Evolutionary conservation across 805 yeast genomes (phyloP).

Genomic region (Metschnikowia sp.): DNA sequence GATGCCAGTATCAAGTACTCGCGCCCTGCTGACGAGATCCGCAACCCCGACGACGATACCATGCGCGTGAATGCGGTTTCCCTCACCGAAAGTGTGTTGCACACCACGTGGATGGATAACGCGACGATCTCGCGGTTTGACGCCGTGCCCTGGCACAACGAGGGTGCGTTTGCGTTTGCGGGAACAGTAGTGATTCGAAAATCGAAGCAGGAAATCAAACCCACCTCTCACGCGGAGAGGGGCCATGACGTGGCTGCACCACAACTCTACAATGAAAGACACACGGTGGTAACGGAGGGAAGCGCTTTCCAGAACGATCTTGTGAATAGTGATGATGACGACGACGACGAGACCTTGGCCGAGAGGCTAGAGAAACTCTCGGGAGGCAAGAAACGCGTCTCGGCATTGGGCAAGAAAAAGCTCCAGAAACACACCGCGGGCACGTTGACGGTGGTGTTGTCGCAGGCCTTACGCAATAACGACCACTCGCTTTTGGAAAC

Average conservation of each 20-base stretch:
- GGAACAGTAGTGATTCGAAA: conserved; percentile 29
- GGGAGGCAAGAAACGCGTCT: conserved; percentile 20
- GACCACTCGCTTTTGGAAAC: conserved; percentile 85
- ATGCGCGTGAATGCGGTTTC: conserved; percentile 24
- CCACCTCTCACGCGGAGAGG: conserved; percentile 37
- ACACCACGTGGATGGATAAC: conserved; percentile 57
- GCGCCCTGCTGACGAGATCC: conserved; percentile 43
- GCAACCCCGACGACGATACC: conserved; percentile 27
- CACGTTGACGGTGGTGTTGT: conserved; percentile 74
- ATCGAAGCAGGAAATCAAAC: conserved; percentile 38
- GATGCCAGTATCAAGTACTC: conserved; percentile 43
- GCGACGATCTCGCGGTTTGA: conserved; percentile 58
- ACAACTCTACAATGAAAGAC: conserved; percentile 56
- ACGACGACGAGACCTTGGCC: conserved; percentile 47
- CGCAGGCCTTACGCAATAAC: conserved; percentile 84
- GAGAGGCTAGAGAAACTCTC: conserved; percentile 46
- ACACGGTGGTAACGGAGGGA: conserved; percentile 62
- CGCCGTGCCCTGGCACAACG: conserved; percentile 46
- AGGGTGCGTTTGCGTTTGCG: conserved; percentile 23
- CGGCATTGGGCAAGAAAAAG: conserved; percentile 39
- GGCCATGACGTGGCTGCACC: conserved; percentile 56
- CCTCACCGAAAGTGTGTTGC: conserved; percentile 20
- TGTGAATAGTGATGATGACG: conserved; percentile 43
- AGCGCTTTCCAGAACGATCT: conserved; percentile 54
- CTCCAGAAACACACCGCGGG: conserved; percentile 47